Conservation (phyloP, 169 alveolate species). For the Cyclospora cayetanensis region DNA sequence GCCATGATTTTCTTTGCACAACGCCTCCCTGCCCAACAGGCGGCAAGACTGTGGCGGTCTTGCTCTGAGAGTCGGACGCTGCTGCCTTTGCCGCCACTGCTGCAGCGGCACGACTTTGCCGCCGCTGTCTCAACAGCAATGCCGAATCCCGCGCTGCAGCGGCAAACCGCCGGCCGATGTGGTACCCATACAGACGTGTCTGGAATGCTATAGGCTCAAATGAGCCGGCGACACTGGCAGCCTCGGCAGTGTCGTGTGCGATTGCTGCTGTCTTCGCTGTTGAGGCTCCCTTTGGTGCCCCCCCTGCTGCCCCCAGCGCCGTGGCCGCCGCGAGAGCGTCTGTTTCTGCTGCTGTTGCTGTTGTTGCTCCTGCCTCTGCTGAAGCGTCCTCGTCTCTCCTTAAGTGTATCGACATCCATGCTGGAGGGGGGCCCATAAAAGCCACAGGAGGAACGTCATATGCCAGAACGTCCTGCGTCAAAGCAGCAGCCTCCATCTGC, state of each 20-base stretch:
- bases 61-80: too few relatives aligned
- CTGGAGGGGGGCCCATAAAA: constrained; percentile 25
- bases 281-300: not conserved
- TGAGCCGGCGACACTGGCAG: not conserved
- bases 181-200: constrained; percentile 43
- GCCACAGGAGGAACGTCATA: constrained; percentile 15
- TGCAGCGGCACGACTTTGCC: not conserved
- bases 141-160: constrained; percentile 50
- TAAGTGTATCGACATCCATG: constrained; percentile 32
- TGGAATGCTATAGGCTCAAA: constrained; percentile 42
- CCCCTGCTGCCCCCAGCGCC: not conserved
- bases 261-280: not conserved
- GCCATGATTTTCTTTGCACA: not conserved
- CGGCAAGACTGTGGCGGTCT: too few relatives aligned
- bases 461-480: constrained; percentile 19
- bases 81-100: constrained; percentile 12
- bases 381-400: constrained; percentile 8
- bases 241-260: not conserved
- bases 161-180: constrained; percentile 53
- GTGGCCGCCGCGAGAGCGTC: not conserved
- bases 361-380: constrained; percentile 19
- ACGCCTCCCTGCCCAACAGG: too few relatives aligned
- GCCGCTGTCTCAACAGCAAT: constrained; percentile 32
- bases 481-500: constrained; percentile 40
- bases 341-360: constrained; percentile 13